phyloP scores from a whole-genome alignment of 2,329 filamentous ascomycete species.

The Alternaria hordeiaustralica region DNA sequence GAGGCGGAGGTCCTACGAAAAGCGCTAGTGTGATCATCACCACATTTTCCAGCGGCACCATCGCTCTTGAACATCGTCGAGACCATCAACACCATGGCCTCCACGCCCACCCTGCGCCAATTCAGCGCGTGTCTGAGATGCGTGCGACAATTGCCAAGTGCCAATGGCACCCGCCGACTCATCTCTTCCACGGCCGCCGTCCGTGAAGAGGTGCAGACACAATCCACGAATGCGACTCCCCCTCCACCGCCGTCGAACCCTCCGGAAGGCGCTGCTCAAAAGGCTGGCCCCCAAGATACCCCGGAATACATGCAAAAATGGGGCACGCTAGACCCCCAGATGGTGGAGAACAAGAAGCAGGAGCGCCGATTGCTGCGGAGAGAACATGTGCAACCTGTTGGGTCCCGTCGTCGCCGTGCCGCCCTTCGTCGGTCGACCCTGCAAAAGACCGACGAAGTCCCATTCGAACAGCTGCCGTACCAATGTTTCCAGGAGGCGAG shows the following conservation, averaged over 20 bases:
- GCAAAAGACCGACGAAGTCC: conserved; percentile 69
- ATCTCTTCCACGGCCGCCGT: conserved; percentile 56
- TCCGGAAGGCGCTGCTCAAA: conserved; percentile 16
- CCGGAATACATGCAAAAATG: conserved; percentile 47
- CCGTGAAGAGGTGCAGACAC: conserved; percentile 53
- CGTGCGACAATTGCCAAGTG: conserved; percentile 40
- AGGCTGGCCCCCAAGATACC: conserved; percentile 13
- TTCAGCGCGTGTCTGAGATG: conserved; percentile 45
- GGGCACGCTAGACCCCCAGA: conserved; percentile 42
- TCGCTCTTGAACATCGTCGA: conserved; percentile 6
- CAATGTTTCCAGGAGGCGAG: conserved; percentile 98
- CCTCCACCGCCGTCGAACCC: conserved; percentile 27
- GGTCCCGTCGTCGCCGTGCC: conserved; percentile 80
- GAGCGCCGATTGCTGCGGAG: conserved; percentile 73
- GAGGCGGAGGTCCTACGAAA: conserved; percentile 31
- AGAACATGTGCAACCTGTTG: conserved; percentile 72
- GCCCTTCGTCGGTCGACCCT: conserved; percentile 44
- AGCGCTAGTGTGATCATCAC: conserved; percentile 13
- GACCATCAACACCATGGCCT: conserved; percentile 39
- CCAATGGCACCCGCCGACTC: conserved; percentile 47
- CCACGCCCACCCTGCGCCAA: conserved; percentile 43
- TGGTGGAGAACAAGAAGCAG: conserved; percentile 52
- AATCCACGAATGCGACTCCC: conserved; percentile 25
- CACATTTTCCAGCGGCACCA: conserved; percentile 28
- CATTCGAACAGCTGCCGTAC: conserved; percentile 93